phyloP scores from a whole-genome alignment of 441 rosid genomes.

The Manihot esculenta region DNA sequence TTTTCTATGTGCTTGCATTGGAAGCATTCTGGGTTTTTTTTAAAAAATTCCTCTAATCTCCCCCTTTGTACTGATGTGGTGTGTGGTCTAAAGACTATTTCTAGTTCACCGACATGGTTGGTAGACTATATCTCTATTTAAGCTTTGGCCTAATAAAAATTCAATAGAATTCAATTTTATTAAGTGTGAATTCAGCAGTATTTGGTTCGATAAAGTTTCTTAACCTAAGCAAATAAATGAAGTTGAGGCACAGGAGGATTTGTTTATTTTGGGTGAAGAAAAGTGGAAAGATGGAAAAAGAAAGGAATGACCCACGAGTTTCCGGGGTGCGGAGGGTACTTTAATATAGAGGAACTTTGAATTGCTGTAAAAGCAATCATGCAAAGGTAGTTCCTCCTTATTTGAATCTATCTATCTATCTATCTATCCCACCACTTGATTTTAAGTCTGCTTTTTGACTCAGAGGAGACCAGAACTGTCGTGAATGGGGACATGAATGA shows the following conservation, averaged over 20 bases:
- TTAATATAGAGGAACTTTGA: slow-evolving; percentile 17
- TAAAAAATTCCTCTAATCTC: neutral
- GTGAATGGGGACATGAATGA: slow-evolving; percentile 33
- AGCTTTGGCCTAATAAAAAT: no score
- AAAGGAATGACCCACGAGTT: slow-evolving; percentile 11
- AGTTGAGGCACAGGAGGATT: neutral
- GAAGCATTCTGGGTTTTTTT: slow-evolving; percentile 2
- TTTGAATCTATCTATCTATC: slow-evolving; percentile 26
- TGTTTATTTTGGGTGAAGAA: neutral
- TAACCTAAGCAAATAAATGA: no score
- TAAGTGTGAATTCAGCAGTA: no score
- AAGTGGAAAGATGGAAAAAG: slow-evolving; percentile 7
- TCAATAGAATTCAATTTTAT: no score
- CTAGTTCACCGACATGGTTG: slow-evolving; percentile 1
- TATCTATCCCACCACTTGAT: slow-evolving; percentile 16
- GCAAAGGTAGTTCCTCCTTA: slow-evolving; percentile 20
- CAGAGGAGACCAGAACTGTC: slow-evolving; percentile 26
- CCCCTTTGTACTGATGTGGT: neutral
- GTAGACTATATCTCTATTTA: no score
- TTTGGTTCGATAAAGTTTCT: no score
- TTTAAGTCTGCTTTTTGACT: slow-evolving; percentile 37
- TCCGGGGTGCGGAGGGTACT: slow-evolving; percentile 23
- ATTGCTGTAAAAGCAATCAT: slow-evolving; percentile 37
- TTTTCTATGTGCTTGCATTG: slow-evolving; percentile 20
- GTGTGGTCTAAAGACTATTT: neutral